Base-by-base conservation (phyloP, 169 alveolate species). In the Neospora caninum region DNA sequence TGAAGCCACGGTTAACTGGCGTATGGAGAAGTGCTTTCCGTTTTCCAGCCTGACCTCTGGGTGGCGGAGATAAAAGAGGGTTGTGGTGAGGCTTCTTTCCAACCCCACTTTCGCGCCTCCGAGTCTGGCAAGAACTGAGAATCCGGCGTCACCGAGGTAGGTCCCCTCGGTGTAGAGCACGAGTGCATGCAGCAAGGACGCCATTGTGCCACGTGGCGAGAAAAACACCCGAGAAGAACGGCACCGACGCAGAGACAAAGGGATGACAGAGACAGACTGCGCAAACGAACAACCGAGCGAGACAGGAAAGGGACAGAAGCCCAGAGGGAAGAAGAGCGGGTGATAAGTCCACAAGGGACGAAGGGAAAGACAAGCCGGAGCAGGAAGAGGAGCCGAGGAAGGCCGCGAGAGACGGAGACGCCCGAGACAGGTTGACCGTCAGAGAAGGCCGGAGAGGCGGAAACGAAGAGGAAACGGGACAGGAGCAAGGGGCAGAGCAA, bases 111-210 rank as follows among this genome's bases (percentile, higher is more conserved):
- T 73, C 43, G 84, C 43, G n/a, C 49, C 39, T 18, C 49, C 84
- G 27, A 73, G 45, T 20, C 20, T 31, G n/a, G 84, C 84, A n/a
- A 73, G 84, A 36, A 73, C 39, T 31, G 84, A 73, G n/a, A 73
- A 73, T 6, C 25, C 39, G 25, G 84, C 84, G 42, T 36, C 84
- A 10, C 84, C 84, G 39, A 73, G 39, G 42, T 13, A 31, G 39
- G 84, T 73, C 49, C 84, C 84, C 84, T 73, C 84, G 39, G 84
- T 73, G 39, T 9, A 36, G 39, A 73, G 84, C 1, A 73, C 42
- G 45, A 73, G 42, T 0, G 39, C 18, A 36, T 73, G 84, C 38
- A 36, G 39, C 84, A 73, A 43, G 45, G 84, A 31, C 4, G 84
- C 84, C 39, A 36, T 36, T 9, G 84, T 43, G 42, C 39, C 38